Conservation (phyloP, 495 filamentous ascomycete genomes). For the Lophium mytilinum region DNA sequence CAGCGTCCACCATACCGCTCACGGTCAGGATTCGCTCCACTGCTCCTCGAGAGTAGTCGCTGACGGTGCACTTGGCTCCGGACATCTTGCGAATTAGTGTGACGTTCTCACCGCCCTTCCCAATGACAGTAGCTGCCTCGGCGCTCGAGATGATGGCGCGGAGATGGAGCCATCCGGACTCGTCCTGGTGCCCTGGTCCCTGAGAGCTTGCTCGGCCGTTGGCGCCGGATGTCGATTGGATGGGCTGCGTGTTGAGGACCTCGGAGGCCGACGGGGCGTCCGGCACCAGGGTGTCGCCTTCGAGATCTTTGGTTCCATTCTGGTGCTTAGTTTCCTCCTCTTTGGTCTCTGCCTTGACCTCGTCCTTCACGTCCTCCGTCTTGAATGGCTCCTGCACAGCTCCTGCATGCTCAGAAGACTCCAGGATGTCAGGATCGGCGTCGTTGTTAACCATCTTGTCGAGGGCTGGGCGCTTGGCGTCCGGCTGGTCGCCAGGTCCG, state of each 20-base stretch:
- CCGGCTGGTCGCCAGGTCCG: constrained; percentile 81
- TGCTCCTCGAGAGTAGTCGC: constrained; percentile 92
- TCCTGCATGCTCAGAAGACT: constrained; percentile 33
- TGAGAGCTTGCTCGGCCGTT: constrained; percentile 47
- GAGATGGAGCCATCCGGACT: constrained; percentile 93
- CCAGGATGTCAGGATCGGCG: constrained; percentile 33
- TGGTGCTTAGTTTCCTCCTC: constrained; percentile 34
- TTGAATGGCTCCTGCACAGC: constrained; percentile 34
- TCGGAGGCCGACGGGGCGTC: constrained; percentile 56
- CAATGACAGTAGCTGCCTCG: constrained; percentile 95
- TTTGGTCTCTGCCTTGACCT: constrained; percentile 8
- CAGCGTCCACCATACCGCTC: constrained; percentile 88
- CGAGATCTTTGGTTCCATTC: constrained; percentile 42
- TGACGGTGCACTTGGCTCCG: constrained; percentile 94
- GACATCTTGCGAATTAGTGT: constrained; percentile 86
- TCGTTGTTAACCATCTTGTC: constrained; percentile 75
- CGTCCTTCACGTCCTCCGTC: neutral
- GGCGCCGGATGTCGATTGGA: constrained; percentile 55
- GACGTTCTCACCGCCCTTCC: constrained; percentile 97
- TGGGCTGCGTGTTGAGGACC: constrained; percentile 48
- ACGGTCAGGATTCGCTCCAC: constrained; percentile 96
- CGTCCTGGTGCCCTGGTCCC: constrained; percentile 59
- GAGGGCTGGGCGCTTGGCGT: constrained; percentile 92
- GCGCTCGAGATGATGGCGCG: constrained; percentile 92
- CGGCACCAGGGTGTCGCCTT: constrained; percentile 62